These are phyloP conservation scores for Amphicarpaea edgeworthii DNA, from an alignment of 306 rosid species.

Conservation along the genomic window DNA sequence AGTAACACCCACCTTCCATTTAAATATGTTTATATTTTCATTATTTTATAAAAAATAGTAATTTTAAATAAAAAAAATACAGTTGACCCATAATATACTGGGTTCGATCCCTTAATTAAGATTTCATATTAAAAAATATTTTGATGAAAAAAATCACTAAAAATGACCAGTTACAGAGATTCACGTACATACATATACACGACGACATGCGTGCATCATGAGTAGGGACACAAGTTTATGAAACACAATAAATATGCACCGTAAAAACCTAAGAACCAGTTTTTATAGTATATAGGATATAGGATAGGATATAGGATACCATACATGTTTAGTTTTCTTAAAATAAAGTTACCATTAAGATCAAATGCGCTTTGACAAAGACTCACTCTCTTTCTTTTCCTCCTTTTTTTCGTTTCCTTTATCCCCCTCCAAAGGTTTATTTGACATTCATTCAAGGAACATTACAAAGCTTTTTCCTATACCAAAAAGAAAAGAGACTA, in stretches of 20 bases:
- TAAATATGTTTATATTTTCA: too few relatives aligned
- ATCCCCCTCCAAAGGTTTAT: constrained; percentile 45
- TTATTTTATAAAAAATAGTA: too few relatives aligned
- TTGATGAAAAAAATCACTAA: too few relatives aligned
- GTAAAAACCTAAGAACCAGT: not conserved
- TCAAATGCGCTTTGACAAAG: constrained; percentile 52
- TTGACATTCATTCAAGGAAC: constrained; percentile 50
- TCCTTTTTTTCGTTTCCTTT: constrained; percentile 59
- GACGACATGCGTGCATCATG: constrained; percentile 17
- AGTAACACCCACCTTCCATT: not conserved
- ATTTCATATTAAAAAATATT: too few relatives aligned
- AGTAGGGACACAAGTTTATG: constrained; percentile 11
- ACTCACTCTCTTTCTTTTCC: constrained; percentile 49
- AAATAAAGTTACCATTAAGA: constrained; percentile 36
- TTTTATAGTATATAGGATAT: not conserved
- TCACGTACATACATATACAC: too few relatives aligned
- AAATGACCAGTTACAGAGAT: too few relatives aligned
- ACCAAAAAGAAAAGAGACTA: constrained; percentile 41
- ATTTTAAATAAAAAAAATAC: too few relatives aligned
- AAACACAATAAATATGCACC: not conserved
- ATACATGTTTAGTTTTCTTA: constrained; percentile 27
- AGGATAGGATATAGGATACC: too few relatives aligned
- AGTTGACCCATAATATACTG: too few relatives aligned
- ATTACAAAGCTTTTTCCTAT: not conserved
- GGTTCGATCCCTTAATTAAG: too few relatives aligned